Conservation (phyloP, 352 stramenopile genomes). For the Phytophthora sojae region DNA sequence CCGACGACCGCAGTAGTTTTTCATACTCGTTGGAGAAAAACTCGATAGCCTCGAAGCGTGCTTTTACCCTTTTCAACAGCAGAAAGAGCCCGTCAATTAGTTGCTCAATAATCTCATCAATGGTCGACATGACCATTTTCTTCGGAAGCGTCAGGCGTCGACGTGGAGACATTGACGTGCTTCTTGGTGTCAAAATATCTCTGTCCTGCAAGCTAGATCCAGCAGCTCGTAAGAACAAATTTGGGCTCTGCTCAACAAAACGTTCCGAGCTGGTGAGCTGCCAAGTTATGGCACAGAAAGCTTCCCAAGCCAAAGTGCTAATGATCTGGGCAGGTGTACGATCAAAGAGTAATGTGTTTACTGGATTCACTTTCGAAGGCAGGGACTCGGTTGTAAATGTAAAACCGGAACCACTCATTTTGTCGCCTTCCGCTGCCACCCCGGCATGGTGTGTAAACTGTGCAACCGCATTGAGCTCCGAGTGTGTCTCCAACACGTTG, state of each 20-base stretch:
- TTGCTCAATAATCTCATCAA: slow-evolving; percentile 53
- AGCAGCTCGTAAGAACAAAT: slow-evolving; percentile 20
- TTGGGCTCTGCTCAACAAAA: slow-evolving; percentile 20
- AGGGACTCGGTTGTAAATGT: neutral
- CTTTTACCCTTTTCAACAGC: slow-evolving; percentile 35
- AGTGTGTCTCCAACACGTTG: slow-evolving; percentile 25
- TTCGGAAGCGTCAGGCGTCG: slow-evolving; percentile 59
- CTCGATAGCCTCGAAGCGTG: slow-evolving; percentile 18
- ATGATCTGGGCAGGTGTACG: slow-evolving; percentile 33
- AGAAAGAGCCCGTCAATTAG: slow-evolving; percentile 48
- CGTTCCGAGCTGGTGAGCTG: slow-evolving; percentile 38
- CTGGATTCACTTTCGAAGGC: neutral
- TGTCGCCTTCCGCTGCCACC: neutral
- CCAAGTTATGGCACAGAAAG: slow-evolving; percentile 40
- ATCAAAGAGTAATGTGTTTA: slow-evolving; percentile 32
- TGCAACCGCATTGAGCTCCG: slow-evolving; percentile 12
- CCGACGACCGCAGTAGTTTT: neutral
- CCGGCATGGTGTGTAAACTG: neutral
- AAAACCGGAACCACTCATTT: neutral
- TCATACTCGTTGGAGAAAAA: slow-evolving; percentile 12
- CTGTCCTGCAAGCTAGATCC: slow-evolving; percentile 25
- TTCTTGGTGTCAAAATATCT: slow-evolving; percentile 30
- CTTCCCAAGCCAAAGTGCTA: slow-evolving; percentile 42
- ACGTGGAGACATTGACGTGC: slow-evolving; percentile 46
- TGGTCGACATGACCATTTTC: slow-evolving; percentile 43